A percentile compares a stretch with the other conserved stretches of the same genome.
phyloP scores from a whole-genome alignment of 2,329 filamentous ascomycete genomes.

The Alternaria dauci region DNA sequence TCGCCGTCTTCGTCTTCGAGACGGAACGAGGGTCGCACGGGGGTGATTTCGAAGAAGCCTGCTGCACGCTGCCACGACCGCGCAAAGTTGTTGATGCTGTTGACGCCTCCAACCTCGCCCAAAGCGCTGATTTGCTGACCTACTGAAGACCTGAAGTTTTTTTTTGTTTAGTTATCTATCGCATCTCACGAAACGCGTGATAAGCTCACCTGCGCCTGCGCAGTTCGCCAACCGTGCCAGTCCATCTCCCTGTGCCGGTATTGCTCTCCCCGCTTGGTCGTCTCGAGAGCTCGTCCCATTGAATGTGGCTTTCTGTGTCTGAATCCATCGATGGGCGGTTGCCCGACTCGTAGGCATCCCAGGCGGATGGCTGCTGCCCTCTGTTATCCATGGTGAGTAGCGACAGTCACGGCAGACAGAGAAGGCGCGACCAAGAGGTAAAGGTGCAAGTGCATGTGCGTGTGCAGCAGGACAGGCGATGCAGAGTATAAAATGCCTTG shows the following conservation, averaged over 20 bases:
- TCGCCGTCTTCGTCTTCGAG: conserved; percentile 47
- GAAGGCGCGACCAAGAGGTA: conserved; percentile 14
- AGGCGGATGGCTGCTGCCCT: conserved; percentile 55
- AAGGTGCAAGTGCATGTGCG: neutral
- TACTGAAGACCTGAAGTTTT: conserved; percentile 54
- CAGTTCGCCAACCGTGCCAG: conserved; percentile 37
- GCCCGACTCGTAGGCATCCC: conserved; percentile 57
- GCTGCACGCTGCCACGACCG: conserved; percentile 92
- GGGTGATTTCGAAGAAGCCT: conserved; percentile 85
- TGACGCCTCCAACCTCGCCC: conserved; percentile 84
- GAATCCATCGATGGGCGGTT: conserved; percentile 55
- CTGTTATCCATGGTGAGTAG: conserved; percentile 47
- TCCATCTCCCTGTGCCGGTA: conserved; percentile 36
- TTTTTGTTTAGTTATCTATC: conserved; percentile 11
- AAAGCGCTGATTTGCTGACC: conserved; percentile 60
- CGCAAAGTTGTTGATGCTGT: conserved; percentile 93
- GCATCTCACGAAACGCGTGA: neutral
- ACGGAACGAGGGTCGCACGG: conserved; percentile 77
- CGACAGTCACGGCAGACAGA: conserved; percentile 4
- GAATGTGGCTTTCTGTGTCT: conserved; percentile 43
- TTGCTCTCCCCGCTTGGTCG: conserved; percentile 42
- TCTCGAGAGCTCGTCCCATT: conserved; percentile 50
- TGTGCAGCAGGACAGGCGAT: conserved; percentile 12
- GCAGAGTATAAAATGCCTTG: conserved; percentile 30
- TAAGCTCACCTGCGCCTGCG: conserved; percentile 48